phyloP scores from a whole-genome alignment of 139 green algal species.

The Parachlorella kessleri region DNA sequence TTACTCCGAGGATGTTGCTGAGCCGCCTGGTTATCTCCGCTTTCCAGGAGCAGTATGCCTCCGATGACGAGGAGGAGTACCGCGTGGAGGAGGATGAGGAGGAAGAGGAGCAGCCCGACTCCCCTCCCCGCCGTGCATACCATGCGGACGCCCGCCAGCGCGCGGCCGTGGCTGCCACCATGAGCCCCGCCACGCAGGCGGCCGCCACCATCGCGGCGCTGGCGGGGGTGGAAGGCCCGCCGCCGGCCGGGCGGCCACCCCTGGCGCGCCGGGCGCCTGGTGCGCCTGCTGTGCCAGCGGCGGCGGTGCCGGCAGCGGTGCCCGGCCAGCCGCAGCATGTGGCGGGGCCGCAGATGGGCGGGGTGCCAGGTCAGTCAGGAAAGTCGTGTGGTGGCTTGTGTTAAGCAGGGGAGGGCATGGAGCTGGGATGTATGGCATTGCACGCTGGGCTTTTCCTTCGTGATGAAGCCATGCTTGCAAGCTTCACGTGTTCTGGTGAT shows the following conservation, averaged over 20 bases:
- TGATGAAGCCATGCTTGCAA: too few relatives aligned
- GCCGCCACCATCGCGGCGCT: constrained; percentile 34
- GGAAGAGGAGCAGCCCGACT: constrained; percentile 7
- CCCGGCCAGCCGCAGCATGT: background rate
- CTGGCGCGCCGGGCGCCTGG: constrained; percentile 6
- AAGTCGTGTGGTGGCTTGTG: too few relatives aligned
- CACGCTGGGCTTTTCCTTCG: too few relatives aligned
- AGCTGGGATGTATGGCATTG: too few relatives aligned
- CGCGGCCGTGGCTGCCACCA: background rate
- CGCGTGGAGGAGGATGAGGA: constrained; percentile 1
- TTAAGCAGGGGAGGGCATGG: too few relatives aligned
- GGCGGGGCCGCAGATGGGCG: too few relatives aligned
- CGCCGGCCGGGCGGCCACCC: background rate
- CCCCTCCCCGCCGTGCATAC: background rate
- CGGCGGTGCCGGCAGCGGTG: background rate
- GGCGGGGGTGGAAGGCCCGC: background rate
- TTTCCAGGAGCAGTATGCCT: too few relatives aligned
- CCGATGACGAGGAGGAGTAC: constrained; percentile 7
- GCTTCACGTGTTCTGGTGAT: too few relatives aligned
- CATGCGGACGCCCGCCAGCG: background rate
- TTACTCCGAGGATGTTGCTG: too few relatives aligned
- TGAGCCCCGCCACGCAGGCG: constrained; percentile 35
- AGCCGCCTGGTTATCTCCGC: too few relatives aligned
- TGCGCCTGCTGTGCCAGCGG: background rate
- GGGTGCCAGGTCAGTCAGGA: too few relatives aligned